Conservation (phyloP, 495 filamentous ascomycete genomes). For the Tuber indicum region DNA sequence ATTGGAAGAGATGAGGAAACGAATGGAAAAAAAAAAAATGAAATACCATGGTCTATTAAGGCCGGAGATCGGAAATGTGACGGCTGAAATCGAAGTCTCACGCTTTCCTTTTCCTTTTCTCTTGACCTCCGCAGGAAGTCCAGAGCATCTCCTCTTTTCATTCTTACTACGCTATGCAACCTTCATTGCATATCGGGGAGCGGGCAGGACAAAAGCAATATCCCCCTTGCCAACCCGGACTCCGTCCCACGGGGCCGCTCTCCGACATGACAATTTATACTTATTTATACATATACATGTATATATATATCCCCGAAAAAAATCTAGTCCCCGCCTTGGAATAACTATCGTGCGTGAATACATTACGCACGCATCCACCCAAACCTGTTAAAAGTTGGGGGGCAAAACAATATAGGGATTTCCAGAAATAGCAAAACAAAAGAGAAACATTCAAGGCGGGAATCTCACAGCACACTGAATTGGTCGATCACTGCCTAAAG, state of each 20-base stretch:
- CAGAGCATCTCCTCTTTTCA: background rate
- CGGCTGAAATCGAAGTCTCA: background rate
- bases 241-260: constrained; percentile 1
- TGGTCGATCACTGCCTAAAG: background rate
- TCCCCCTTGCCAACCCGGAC: background rate
- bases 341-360: background rate
- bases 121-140: background rate
- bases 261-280: background rate
- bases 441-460: background rate
- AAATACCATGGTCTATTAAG: background rate
- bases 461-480: background rate
- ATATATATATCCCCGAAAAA: background rate
- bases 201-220: background rate
- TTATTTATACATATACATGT: background rate
- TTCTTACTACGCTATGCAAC: background rate
- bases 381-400: background rate
- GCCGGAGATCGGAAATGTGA: constrained; percentile 4
- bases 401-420: background rate
- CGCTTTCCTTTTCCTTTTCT: background rate
- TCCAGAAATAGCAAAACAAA: background rate
- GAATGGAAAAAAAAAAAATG: background rate
- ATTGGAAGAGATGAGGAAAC: background rate
- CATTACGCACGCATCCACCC: background rate
- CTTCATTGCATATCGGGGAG: constrained; percentile 4
- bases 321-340: background rate